Conservation (phyloP, 106 monocot species). For the Dendrobium huoshanense region DNA sequence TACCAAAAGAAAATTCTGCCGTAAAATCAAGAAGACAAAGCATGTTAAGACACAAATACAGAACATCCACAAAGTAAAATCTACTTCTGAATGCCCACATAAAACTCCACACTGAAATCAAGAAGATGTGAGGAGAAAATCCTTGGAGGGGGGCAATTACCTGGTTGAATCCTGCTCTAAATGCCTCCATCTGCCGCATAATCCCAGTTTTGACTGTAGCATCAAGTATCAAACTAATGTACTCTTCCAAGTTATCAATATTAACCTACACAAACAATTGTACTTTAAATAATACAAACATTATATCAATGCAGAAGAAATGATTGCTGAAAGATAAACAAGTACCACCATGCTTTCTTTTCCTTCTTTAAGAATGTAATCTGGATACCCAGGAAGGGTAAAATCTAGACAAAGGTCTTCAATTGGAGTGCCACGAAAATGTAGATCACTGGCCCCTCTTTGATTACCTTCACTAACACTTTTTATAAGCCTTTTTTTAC, state of each 20-base stretch:
- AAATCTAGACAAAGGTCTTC: constrained; percentile 86
- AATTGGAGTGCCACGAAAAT: constrained; percentile 66
- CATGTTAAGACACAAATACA: too few relatives aligned
- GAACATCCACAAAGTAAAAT: too few relatives aligned
- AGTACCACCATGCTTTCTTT: constrained; percentile 48
- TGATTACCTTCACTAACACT: constrained; percentile 20
- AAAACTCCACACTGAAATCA: background rate
- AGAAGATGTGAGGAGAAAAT: background rate
- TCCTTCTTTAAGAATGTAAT: constrained; percentile 75
- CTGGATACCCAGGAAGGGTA: constrained; percentile 92
- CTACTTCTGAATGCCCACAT: background rate
- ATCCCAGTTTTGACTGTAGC: constrained; percentile 86
- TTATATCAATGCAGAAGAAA: background rate
- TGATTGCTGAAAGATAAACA: background rate
- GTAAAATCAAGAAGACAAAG: too few relatives aligned
- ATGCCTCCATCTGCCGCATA: constrained; percentile 82
- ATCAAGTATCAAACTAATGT: constrained; percentile 82
- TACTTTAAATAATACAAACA: background rate
- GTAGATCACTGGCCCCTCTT: constrained; percentile 35
- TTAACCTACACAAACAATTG: constrained; percentile 42
- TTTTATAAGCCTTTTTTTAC: constrained; percentile 58
- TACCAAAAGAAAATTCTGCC: too few relatives aligned
- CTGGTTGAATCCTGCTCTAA: constrained; percentile 93
- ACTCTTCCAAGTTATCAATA: constrained; percentile 85
- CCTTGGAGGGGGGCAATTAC: constrained; percentile 17